phyloP scores from a whole-genome alignment of 2,329 filamentous ascomycete species.

The Clarireedia monteithiana region DNA sequence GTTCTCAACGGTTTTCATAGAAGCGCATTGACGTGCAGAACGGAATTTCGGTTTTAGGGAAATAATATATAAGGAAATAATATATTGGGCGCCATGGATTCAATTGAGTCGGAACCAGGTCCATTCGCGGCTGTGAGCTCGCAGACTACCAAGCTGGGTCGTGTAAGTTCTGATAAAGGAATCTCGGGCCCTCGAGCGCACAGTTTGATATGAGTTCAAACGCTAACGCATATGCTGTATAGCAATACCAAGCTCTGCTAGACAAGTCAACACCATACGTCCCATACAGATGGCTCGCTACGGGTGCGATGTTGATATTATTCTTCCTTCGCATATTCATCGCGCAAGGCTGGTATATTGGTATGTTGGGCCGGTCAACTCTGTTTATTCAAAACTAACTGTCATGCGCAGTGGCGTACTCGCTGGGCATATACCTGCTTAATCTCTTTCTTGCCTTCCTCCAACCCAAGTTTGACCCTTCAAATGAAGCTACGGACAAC shows the following conservation, averaged over 20 bases:
- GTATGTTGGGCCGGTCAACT: conserved; percentile 38
- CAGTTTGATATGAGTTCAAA: not conserved
- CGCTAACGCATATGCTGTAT: conserved; percentile 12
- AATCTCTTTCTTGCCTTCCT: conserved; percentile 99
- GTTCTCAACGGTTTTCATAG: not conserved
- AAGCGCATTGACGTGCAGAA: not conserved
- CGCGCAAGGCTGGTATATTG: conserved; percentile 98
- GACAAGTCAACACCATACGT: conserved; percentile 90
- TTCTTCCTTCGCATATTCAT: conserved; percentile 88
- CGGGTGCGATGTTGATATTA: conserved; percentile 63
- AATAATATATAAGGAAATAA: not conserved
- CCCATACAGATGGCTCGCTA: conserved; percentile 83
- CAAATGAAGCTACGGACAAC: conserved; percentile 81
- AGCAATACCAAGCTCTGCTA: conserved; percentile 92
- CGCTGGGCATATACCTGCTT: conserved; percentile 94
- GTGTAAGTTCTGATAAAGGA: conserved; percentile 44
- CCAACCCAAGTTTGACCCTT: conserved; percentile 97
- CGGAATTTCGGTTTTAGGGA: not conserved
- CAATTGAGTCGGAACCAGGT: conserved; percentile 78
- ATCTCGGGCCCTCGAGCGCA: not conserved
- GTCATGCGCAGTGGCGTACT: conserved; percentile 70
- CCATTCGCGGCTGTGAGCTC: conserved; percentile 85
- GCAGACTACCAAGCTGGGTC: conserved; percentile 69
- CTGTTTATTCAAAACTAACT: not conserved
- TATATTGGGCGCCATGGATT: conserved; percentile 56